These are phyloP conservation scores for Ilyonectria robusta DNA, from an alignment of 2,329 filamentous ascomycete species.

Conservation along the genomic window DNA sequence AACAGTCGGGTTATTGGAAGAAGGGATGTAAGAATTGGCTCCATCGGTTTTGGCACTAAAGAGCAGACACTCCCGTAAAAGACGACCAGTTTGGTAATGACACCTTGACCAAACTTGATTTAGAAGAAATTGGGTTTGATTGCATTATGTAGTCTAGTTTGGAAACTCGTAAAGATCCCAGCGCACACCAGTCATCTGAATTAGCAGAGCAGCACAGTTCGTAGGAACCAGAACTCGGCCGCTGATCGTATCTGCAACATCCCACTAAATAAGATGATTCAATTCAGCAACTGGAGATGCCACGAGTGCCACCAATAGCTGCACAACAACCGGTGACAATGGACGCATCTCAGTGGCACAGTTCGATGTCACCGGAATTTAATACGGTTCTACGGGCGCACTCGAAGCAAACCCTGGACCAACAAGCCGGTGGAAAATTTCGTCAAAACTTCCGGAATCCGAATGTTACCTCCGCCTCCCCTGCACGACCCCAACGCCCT, in stretches of 20 bases:
- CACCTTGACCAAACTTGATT: too few species aligned
- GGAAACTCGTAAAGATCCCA: neutral
- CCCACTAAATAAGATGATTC: neutral
- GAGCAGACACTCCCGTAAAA: too few species aligned
- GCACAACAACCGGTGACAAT: neutral
- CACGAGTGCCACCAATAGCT: neutral
- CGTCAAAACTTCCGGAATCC: neutral
- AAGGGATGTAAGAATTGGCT: neutral
- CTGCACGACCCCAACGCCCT: neutral
- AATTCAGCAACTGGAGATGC: neutral
- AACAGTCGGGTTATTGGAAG: neutral
- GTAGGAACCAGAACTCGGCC: neutral
- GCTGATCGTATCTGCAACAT: neutral
- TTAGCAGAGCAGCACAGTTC: neutral
- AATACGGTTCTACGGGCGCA: neutral
- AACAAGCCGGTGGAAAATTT: neutral
- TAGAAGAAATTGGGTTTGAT: neutral
- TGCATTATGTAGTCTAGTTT: neutral
- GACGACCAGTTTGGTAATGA: too few species aligned
- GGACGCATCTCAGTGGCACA: slow-evolving; percentile 14
- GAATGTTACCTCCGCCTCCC: neutral
- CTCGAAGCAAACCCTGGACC: slow-evolving; percentile 2
- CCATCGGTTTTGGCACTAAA: neutral
- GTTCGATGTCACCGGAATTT: slow-evolving; percentile 8
- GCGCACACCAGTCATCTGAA: neutral